Evolutionary conservation across 2,329 filamentous ascomycete species (phyloP).

Genomic region (Aspergillus amoenus): DNA sequence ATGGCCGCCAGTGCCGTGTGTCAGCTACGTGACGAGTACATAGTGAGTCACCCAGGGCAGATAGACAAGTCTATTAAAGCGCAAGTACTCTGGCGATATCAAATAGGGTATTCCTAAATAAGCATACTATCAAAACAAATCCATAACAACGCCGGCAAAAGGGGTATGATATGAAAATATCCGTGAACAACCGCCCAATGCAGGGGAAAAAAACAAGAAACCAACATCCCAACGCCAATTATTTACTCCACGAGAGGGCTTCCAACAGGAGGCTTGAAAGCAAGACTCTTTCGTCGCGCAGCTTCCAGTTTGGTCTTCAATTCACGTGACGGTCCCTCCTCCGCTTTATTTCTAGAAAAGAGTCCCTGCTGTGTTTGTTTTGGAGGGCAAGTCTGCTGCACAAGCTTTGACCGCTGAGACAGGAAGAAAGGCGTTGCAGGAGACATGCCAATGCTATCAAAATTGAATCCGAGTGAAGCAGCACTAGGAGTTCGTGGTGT

Average conservation of each 20-base stretch:
- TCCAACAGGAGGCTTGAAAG: slow-evolving; percentile 7
- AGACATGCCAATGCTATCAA: slow-evolving; percentile 42
- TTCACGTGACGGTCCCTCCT: slow-evolving; percentile 34
- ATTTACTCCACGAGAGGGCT: slow-evolving; percentile 11
- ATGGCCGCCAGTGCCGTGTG: neutral
- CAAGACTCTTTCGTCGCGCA: slow-evolving; percentile 69
- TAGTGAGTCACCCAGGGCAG: too few species aligned
- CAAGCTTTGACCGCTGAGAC: slow-evolving; percentile 42
- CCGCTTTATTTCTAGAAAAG: slow-evolving; percentile 31
- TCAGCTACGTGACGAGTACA: too few species aligned
- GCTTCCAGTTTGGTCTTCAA: slow-evolving; percentile 65
- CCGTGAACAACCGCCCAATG: neutral
- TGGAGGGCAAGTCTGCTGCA: slow-evolving; percentile 56
- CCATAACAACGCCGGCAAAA: neutral
- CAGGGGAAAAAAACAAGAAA: neutral
- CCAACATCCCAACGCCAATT: neutral
- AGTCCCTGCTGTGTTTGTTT: slow-evolving; percentile 49
- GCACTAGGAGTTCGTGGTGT: slow-evolving; percentile 35
- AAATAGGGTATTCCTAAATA: neutral
- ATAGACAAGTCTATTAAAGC: neutral
- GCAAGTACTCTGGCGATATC: neutral
- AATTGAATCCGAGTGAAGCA: slow-evolving; percentile 33
- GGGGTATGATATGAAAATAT: slow-evolving; percentile 2
- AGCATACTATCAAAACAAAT: neutral
- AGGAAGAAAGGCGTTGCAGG: slow-evolving; percentile 49